Conservation (phyloP, 2,329 filamentous ascomycete genomes). For the Fusarium caatingaense region DNA sequence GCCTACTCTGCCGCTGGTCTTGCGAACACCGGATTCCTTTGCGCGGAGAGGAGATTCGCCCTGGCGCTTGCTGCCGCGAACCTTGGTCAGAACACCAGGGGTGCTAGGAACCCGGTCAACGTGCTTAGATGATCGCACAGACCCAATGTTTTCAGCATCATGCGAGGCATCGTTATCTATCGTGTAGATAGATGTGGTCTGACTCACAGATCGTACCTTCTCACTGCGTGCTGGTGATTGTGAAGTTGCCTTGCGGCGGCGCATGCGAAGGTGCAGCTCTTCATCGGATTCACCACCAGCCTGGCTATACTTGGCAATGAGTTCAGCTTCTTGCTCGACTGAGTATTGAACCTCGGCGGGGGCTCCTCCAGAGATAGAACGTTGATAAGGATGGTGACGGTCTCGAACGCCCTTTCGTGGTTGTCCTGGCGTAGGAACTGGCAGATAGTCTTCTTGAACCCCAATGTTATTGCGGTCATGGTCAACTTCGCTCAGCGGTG, state of each 20-base stretch:
- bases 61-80: constrained; percentile 69
- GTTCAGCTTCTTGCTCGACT: constrained; percentile 68
- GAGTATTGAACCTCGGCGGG: constrained; percentile 63
- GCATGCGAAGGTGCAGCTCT: constrained; percentile 82
- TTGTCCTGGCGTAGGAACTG: constrained; percentile 94
- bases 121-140: constrained; percentile 67
- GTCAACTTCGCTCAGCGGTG: constrained; percentile 94
- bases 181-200: constrained; percentile 75
- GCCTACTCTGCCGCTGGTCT: constrained; percentile 74
- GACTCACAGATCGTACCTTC: constrained; percentile 77
- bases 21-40: constrained; percentile 68
- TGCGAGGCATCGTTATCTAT: constrained; percentile 76
- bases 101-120: constrained; percentile 67
- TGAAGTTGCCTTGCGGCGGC: constrained; percentile 72
- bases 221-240: constrained; percentile 71
- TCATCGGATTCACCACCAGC: constrained; percentile 81
- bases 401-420: constrained; percentile 90
- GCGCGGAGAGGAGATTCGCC: constrained; percentile 62
- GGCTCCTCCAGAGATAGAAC: constrained; percentile 61
- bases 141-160: constrained; percentile 77
- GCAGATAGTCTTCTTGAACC: constrained; percentile 89
- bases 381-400: constrained; percentile 78
- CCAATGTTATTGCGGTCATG: constrained; percentile 76
- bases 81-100: constrained; percentile 70
- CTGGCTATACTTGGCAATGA: constrained; percentile 69